Percentiles rank a stretch among this genome's conserved stretches.
These are phyloP conservation scores for Letharia lupina DNA, from an alignment of 495 filamentous ascomycete genomes.

Conservation along the genomic window DNA sequence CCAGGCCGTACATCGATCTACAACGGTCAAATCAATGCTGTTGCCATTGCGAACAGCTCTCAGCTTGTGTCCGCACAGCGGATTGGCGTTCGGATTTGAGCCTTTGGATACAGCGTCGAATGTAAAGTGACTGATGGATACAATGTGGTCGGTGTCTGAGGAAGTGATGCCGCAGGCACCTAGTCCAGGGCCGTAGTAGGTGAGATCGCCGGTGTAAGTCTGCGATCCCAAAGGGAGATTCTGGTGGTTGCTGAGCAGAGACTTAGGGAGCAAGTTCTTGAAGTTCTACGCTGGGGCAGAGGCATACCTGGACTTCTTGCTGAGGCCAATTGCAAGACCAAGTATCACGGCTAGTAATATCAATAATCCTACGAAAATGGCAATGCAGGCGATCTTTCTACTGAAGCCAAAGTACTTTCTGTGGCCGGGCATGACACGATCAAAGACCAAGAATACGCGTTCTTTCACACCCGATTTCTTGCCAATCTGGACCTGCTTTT, in stretches of 20 bases:
- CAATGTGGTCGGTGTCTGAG: conserved; percentile 46
- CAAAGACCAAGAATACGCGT: background rate
- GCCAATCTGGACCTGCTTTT: background rate
- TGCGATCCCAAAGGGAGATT: conserved; percentile 29
- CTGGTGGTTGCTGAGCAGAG: conserved; percentile 36
- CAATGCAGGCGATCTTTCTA: conserved; percentile 2
- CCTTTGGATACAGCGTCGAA: conserved; percentile 53
- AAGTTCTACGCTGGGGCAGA: conserved; percentile 15
- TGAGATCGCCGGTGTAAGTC: conserved; percentile 56
- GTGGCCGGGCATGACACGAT: conserved; percentile 5
- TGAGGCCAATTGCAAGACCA: conserved; percentile 47
- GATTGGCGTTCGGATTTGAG: conserved; percentile 60
- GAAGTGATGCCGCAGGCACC: conserved; percentile 62
- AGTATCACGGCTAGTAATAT: conserved; percentile 44
- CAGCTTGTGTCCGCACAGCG: conserved; percentile 59
- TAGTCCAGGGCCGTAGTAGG: conserved; percentile 59
- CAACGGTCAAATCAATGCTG: conserved; percentile 59
- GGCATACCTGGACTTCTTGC: conserved; percentile 19
- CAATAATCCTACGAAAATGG: conserved; percentile 31
- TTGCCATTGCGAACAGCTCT: conserved; percentile 44
- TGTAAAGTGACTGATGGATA: conserved; percentile 55
- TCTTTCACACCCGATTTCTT: background rate
- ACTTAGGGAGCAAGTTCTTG: conserved; percentile 25
- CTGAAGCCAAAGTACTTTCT: conserved; percentile 8
- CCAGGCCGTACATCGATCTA: conserved; percentile 55